Percentiles rank a stretch among this genome's conserved stretches.
These are phyloP conservation scores for Laburnicola sp. DNA, from an alignment of 2,329 filamentous ascomycete species.

Conservation along the genomic window DNA sequence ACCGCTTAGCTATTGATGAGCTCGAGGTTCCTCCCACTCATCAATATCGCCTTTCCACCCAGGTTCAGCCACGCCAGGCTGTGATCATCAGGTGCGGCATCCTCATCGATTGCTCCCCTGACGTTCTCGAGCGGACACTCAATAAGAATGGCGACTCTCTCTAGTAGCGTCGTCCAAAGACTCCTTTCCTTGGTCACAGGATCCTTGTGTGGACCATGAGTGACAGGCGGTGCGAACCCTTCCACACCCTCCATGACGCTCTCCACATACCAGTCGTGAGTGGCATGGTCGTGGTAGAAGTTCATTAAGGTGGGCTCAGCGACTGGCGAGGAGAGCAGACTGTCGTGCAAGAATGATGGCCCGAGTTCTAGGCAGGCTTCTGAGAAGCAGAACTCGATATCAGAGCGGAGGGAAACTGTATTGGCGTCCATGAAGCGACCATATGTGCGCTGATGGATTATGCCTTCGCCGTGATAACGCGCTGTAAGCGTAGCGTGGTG, in stretches of 20 bases:
- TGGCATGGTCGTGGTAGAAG: conserved; percentile 33
- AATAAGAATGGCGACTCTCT: conserved; percentile 27
- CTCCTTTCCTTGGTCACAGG: conserved; percentile 13
- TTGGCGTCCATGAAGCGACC: conserved; percentile 36
- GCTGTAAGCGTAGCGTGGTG: conserved; percentile 34
- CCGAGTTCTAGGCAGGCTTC: conserved; percentile 33
- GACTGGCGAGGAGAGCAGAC: conserved; percentile 18
- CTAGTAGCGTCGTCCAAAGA: conserved; percentile 31
- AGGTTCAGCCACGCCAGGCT: conserved; percentile 28
- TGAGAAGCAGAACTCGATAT: conserved; percentile 36
- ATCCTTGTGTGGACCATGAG: conserved; percentile 30
- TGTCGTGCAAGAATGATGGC: conserved; percentile 29
- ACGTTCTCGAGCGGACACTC: conserved; percentile 27
- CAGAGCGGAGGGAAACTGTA: conserved; percentile 31
- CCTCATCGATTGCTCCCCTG: conserved; percentile 20
- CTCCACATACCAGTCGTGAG: conserved; percentile 32
- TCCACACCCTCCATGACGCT: conserved; percentile 15
- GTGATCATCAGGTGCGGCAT: conserved; percentile 23
- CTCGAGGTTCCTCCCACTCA: conserved; percentile 27
- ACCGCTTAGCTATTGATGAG: neutral
- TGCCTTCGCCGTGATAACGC: conserved; percentile 36
- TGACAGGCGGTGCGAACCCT: conserved; percentile 31
- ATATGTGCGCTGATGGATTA: conserved; percentile 37
- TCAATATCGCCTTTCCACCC: conserved; percentile 29
- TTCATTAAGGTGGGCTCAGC: conserved; percentile 28